Evolutionary conservation across 345 rosid species (phyloP), one percentile per base, ranked within the genome.

Genomic region (Cardamine occulta): DNA sequence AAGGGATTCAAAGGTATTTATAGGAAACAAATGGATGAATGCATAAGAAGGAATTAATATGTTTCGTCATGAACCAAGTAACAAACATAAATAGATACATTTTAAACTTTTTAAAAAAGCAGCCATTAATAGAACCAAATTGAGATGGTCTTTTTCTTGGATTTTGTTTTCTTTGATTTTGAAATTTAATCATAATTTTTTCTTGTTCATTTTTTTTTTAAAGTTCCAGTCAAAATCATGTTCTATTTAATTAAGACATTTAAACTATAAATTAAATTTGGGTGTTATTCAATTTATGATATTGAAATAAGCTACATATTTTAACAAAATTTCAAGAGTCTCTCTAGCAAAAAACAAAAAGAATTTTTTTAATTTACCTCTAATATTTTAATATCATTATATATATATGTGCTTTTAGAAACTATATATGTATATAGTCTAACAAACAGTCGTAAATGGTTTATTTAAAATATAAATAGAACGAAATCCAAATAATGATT

Each of bases 51-150:
- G 3, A 32, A 23, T 45, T 42, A 26, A 31, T 70, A 62, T 53
- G 80, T 63, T 69, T 76, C 32, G 32, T 53, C 21, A 9, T 19
- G 15, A 65, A 58, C 44, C 32, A 63, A 8, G 40, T 69, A 62
- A 70, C 7, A 12, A 52, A 76, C 64, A 76, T 42, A 70, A 32
- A 64, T 54, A 70, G 59, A 63, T 70, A 54, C 42, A 23, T 61
- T 52, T 52, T 8, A 2, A 9, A 28, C 12, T 14, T 40, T 68
- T 39, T 0, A 0, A 13, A n/a, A 66, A 40, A 39, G 1, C 18
- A 59, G 6, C 62, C 62, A 59, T 14, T 42, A 6, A n/a, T 60
- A 68, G 15, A 75, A 63, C 53, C 62, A 63, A 11, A 39, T 17
- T 39, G 19, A 67, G 13, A 60, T 47, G 40, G 23, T 21, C 2